Base-by-base conservation (phyloP, 1,139 yeast genomes). In the Suhomyces choctaworum region DNA sequence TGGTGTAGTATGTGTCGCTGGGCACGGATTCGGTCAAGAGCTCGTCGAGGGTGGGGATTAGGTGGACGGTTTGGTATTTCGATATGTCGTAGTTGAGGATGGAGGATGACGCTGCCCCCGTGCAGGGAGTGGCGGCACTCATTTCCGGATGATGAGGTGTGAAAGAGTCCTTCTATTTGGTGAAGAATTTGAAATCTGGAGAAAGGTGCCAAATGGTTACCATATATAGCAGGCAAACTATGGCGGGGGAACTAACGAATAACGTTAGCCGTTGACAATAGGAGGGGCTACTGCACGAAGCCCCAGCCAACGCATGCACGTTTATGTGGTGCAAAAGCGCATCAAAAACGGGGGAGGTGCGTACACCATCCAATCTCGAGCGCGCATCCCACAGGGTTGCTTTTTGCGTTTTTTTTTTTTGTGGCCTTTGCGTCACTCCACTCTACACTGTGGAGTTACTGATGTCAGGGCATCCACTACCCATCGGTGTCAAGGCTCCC, bases 41-140 rank as follows among this genome's bases (percentile, higher is more conserved):
- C 25, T 41, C 45, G 16, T 43, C 45, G 7, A 43, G 36, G 11
- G 43, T 32, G 32, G 47, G 47, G 8, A 43, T 42, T 12, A 38
- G 24, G 6, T 42, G 42, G 22, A 37, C 32, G 25, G 45, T 29
- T 25, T 32, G 41, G 27, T 35, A 27, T 15, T 36, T 30, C 37
- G 36, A 39, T 32, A 41, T 36, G 11, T 29, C 25, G 36, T 41
- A 41, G 36, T 41, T 41, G 24, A 39, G 37, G 22, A 41, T 41
- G 6, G 20, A 7, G 20, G 20, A 17, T 30, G 40, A 27, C 25
- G 41, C 9, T 26, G 27, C 26, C 13, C 26, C 28, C 8, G 24
- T 22, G n/a, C 23, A 29, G 10, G 35, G 29, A 25, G 29, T 28
- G 29, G 39, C 24, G 9, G 32, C 26, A 24, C 36, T 32, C 39